Percentiles rank a stretch among this genome's conserved stretches.
Evolutionary conservation across 1,284 basidiomycete genomes (phyloP).

Genomic region (Leccinum insigne): DNA sequence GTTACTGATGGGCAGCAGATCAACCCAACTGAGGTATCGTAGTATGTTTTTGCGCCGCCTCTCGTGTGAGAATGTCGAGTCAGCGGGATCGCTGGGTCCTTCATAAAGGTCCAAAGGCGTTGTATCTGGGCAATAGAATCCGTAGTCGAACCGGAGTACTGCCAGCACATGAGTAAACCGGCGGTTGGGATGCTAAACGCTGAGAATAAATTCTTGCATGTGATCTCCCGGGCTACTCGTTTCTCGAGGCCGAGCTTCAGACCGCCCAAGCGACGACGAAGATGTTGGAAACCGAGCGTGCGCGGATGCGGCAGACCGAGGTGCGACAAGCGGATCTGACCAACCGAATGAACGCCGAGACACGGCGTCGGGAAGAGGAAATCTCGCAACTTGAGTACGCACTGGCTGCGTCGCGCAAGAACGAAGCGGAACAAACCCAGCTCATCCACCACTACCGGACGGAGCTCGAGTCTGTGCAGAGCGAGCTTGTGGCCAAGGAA

Average conservation of each 20-base stretch:
- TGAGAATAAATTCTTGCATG: no score
- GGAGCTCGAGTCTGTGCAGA: constrained; percentile 66
- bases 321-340: constrained; percentile 42
- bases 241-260: constrained; percentile 65
- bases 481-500: constrained; percentile 57
- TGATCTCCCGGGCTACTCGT: constrained; percentile 42
- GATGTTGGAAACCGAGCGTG: constrained; percentile 59
- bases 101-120: no score
- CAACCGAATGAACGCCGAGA: constrained; percentile 30
- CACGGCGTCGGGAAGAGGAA: constrained; percentile 51
- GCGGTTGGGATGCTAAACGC: no score
- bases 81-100: no score
- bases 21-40: no score
- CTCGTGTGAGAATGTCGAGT: no score
- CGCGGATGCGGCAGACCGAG: constrained; percentile 53
- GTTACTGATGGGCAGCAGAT: no score
- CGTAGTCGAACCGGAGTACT: no score
- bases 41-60: no score
- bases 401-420: constrained; percentile 27
- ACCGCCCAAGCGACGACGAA: constrained; percentile 48
- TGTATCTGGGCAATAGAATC: no score
- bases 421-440: constrained; percentile 57
- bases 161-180: no score
- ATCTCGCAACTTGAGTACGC: constrained; percentile 39
- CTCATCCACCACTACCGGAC: constrained; percentile 62